These are phyloP conservation scores for Mycena pura DNA, from an alignment of 768 basidiomycete species.

Conservation along the genomic window DNA sequence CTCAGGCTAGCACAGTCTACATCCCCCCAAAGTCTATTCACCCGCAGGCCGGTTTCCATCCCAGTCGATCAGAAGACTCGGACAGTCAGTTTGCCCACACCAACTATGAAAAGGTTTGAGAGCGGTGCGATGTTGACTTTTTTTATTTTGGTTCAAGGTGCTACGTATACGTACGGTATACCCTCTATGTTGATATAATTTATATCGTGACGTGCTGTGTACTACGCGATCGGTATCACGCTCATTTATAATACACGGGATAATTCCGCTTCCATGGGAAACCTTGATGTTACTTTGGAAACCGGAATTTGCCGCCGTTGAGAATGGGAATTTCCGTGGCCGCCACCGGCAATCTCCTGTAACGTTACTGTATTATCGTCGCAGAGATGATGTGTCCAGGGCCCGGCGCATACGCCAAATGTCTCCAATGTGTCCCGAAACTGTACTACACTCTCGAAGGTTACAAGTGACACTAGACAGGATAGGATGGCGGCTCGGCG, in stretches of 20 bases:
- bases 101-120: slow-evolving; percentile 14
- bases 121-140: neutral
- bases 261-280: too few relatives aligned
- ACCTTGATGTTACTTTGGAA: too few relatives aligned
- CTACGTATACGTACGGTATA: neutral
- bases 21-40: slow-evolving; percentile 8
- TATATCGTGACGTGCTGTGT: slow-evolving; percentile 7
- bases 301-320: too few relatives aligned
- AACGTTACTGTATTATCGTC: too few relatives aligned
- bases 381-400: too few relatives aligned
- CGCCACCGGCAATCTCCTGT: too few relatives aligned
- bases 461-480: too few relatives aligned
- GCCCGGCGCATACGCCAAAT: too few relatives aligned
- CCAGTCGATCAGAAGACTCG: slow-evolving; percentile 8
- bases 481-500: too few relatives aligned
- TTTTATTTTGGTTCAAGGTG: neutral
- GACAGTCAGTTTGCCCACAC: slow-evolving; percentile 1
- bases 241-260: neutral
- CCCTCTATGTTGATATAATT: neutral
- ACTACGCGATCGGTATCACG: neutral
- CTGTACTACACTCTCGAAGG: too few relatives aligned
- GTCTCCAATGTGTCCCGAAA: too few relatives aligned
- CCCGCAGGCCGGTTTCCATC: slow-evolving; percentile 7
- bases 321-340: too few relatives aligned
- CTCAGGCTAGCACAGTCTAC: neutral